These are phyloP conservation scores for Tuber umbilicatum DNA, from an alignment of 495 filamentous ascomycete species.

Conservation along the genomic window DNA sequence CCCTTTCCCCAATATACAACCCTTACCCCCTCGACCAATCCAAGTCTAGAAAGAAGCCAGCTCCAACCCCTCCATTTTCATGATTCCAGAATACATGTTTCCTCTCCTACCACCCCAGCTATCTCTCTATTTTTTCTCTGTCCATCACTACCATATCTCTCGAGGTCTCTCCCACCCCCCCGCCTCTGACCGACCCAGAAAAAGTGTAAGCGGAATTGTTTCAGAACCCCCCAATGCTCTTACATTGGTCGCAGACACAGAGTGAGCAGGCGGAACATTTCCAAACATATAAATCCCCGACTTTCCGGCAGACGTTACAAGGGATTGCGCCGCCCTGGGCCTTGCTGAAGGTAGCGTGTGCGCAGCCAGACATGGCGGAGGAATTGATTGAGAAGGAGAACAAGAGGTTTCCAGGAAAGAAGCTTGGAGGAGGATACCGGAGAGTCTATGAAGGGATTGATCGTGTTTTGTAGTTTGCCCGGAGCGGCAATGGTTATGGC, in stretches of 20 bases:
- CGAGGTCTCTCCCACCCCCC: not conserved
- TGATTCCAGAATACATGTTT: not conserved
- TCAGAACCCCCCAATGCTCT: slow-evolving; percentile 35
- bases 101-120: not conserved
- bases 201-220: not conserved
- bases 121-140: not conserved
- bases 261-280: slow-evolving; percentile 26
- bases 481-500: not conserved
- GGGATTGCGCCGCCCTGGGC: slow-evolving; percentile 25
- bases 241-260: slow-evolving; percentile 36
- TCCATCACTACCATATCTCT: not conserved
- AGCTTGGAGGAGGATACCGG: not conserved
- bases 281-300: slow-evolving; percentile 33
- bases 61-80: not conserved
- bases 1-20: not conserved
- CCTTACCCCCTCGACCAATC: too few species aligned
- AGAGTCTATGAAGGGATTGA: not conserved
- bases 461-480: not conserved
- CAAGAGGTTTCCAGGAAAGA: not conserved
- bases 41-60: not conserved
- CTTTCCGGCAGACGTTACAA: slow-evolving; percentile 36
- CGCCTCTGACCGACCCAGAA: not conserved
- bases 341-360: slow-evolving; percentile 30
- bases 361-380: slow-evolving; percentile 27
- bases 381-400: not conserved